Base-by-base conservation (phyloP, 768 basidiomycete species). In the Lactarius pseudohatsudake region DNA sequence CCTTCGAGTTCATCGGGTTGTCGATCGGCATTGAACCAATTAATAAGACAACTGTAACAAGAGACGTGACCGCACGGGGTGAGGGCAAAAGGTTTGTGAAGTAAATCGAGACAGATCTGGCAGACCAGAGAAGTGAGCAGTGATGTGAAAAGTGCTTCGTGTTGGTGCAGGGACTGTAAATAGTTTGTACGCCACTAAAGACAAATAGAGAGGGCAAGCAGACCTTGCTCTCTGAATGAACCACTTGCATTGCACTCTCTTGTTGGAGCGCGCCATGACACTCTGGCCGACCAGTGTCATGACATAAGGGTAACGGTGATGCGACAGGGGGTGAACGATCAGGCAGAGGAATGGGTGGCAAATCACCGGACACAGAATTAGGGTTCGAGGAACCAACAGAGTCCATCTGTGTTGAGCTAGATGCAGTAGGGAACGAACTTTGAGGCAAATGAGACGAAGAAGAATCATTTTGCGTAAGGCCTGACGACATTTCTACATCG, bases 61-160 rank as follows among this genome's bases (percentile, higher is more conserved):
- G 85, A 84, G 57, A 89, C 78, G 68, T 91, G 90, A 5, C 91
- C 90, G 65, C 90, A 92, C 0, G 90, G 90, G 0, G 88, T 81
- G 22, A 91, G 84, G 0, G 89, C 86, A 69, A 85, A 92, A 0
- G 91, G 90, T 69, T 83, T 85, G 74, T 88, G 80, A 74, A 93
- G 80, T 28, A 90, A 77, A 70, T 91, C 90, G 32, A 92, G 79
- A 72, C 91, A 93, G 67, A 93, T 87, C 74, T 92, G 89, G 67
- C 91, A 93, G 15, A 85, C 89, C 30, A 91, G 75, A 0, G 87
- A 81, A 67, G 88, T 85, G 10, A 86, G 84, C 53, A 90, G 70
- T 64, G 85, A 79, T 4, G 74, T 73, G n/a, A 90, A 70, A 28
- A 86, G 77, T 10, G 77, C 71, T 76, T 86, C 80, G 69, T 91